Base-by-base conservation (phyloP, 1,284 basidiomycete species). In the Malassezia sympodialis region DNA sequence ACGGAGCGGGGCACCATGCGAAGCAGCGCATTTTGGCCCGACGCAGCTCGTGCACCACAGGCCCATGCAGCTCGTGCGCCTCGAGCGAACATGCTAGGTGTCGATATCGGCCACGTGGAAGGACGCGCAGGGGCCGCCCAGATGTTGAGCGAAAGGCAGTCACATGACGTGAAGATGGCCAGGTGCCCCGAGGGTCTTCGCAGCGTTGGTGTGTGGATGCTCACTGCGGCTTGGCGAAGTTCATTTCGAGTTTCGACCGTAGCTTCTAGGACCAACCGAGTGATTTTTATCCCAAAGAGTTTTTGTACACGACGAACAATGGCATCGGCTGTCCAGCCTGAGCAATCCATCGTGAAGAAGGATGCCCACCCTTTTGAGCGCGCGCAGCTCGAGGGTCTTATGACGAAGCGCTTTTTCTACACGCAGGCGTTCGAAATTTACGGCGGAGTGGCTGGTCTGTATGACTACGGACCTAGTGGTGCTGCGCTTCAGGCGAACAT, bases 391-490 rank as follows among this genome's bases (percentile, higher is more conserved):
- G 93, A 98, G 72, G 85, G 84, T 27, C 78, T 94, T 54, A 82
- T 96, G 61, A 87, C 86, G 68, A 84, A 88, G 61, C 81, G 94
- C 45, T 99, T 99, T 81, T 99, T 98, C 80, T 96, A 88, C 76
- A 90, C 90, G 10, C 93, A 91, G 51, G 88, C 94, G 1, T 99
- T 98, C 69, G 93, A 98, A 77, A 94, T 96, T 78, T 98, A 96
- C 71, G 90, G 90, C 60, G 93, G 91, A 87, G 87, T 96, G 59
- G 90, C 90, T 58, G 93, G 93, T 60, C 79, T 98, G 39, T 74
- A 71, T 59, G 76, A 74, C 67, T 76, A 70, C 60, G 76, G 90
- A 43, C 90, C 90, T 43, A 88, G 91, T 4, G 93, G 94, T 61
- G 93, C 91, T 1, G 83, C 90, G 2, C 81, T 98, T 28, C 93